Evolutionary conservation across 441 rosid genomes (phyloP).

Genomic region (Corymbia calophylla): DNA sequence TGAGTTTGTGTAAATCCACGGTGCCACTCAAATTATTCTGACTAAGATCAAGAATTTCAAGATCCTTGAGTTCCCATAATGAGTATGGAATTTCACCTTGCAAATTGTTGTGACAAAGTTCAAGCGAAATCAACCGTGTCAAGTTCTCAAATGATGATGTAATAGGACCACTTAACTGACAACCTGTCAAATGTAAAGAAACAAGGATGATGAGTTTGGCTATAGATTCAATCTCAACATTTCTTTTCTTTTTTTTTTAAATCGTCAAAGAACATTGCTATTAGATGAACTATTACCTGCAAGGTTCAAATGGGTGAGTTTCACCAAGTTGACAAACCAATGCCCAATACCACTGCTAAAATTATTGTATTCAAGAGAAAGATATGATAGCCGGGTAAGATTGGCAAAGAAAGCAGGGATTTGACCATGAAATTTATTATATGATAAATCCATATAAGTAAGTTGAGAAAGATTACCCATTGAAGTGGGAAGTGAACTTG

Average conservation of each 20-base stretch:
- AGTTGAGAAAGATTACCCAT: not conserved
- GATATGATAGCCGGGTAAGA: not conserved
- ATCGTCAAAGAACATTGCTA: too few relatives aligned
- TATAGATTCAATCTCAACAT: not conserved
- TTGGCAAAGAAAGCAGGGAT: not conserved
- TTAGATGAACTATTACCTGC: not conserved
- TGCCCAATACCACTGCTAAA: rapidly evolving
- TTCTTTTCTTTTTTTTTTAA: not conserved
- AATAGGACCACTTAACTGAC: too few relatives aligned
- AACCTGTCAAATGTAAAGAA: too few relatives aligned
- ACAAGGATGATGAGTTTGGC: too few relatives aligned
- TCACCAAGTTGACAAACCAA: not conserved
- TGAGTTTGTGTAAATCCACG: not conserved
- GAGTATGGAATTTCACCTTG: not conserved
- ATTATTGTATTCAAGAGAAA: rapidly evolving
- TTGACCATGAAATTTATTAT: rapidly evolving
- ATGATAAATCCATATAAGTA: not conserved
- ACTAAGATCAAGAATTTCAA: rapidly evolving
- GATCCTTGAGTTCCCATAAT: not conserved
- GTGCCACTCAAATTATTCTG: not conserved
- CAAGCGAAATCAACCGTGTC: too few relatives aligned
- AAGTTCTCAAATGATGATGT: too few relatives aligned
- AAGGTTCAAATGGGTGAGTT: rapidly evolving
- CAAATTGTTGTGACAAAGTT: too few relatives aligned
- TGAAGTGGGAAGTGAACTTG: not conserved